Evolutionary conservation across 225 moss, liverwort and hornwort species (phyloP).

Genomic region (Ulota crispa): DNA sequence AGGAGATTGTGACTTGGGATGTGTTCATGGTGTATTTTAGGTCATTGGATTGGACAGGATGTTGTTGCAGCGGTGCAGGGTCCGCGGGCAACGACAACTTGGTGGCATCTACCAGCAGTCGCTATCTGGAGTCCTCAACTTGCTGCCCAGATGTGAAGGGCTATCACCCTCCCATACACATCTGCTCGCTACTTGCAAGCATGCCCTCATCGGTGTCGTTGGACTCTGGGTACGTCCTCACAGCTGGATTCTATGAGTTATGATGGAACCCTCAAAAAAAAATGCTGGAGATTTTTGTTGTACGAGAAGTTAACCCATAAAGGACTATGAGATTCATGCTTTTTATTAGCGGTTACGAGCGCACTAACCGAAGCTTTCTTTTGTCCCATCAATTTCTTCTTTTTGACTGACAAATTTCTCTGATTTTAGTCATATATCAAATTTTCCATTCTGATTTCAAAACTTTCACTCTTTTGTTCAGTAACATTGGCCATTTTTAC

Average conservation of each 20-base stretch:
- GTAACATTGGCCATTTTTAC: no score
- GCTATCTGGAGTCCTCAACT: conserved; percentile 50
- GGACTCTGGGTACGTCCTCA: conserved; percentile 46
- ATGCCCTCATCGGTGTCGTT: conserved; percentile 56
- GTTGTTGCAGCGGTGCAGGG: conserved; percentile 66
- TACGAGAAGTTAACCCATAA: background rate
- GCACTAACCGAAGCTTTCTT: no score
- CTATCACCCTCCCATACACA: conserved; percentile 48
- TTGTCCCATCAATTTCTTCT: no score
- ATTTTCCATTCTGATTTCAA: no score
- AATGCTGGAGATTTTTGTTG: background rate
- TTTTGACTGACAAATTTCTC: no score
- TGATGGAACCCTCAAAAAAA: background rate
- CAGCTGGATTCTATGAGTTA: background rate
- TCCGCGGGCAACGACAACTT: conserved; percentile 46
- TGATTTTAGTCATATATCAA: no score
- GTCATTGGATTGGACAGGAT: conserved; percentile 60
- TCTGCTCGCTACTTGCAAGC: conserved; percentile 57
- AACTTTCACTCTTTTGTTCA: no score
- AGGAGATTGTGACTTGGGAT: background rate
- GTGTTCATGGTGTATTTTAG: conserved; percentile 25
- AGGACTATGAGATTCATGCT: no score
- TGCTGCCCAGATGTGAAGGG: conserved; percentile 60
- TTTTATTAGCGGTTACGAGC: no score
- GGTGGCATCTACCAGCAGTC: conserved; percentile 53